Percentiles rank a stretch among this genome's conserved stretches.
phyloP scores from a whole-genome alignment of 768 basidiomycete genomes.

The Serendipita vermifera region DNA sequence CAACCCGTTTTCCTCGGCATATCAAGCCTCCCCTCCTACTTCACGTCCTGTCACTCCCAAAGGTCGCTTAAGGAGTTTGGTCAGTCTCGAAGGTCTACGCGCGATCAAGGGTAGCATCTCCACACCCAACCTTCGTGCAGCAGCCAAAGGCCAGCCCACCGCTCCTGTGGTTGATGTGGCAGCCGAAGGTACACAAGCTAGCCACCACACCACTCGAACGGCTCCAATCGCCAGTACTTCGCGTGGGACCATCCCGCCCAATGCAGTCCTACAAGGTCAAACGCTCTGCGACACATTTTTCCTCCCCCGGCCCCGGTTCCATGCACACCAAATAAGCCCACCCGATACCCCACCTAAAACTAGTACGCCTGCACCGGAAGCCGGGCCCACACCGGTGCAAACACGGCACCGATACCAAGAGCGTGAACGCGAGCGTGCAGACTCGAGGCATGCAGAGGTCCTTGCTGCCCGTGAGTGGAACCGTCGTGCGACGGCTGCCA shows the following conservation, averaged over 20 bases:
- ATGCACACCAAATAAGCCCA: conserved; percentile 16
- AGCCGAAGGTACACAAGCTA: neutral
- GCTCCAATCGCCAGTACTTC: neutral
- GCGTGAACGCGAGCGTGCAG: no score
- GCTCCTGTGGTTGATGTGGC: no score
- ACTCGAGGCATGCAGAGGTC: no score
- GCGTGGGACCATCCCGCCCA: neutral
- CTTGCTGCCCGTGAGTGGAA: no score
- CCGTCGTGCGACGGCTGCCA: neutral
- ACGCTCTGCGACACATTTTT: conserved; percentile 73
- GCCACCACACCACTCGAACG: neutral
- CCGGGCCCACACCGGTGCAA: no score
- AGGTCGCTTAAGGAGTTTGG: neutral
- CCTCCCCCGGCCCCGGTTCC: conserved; percentile 63
- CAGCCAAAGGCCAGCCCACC: conserved; percentile 11
- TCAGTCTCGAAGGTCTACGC: neutral
- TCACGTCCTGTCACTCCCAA: neutral
- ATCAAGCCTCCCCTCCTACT: neutral
- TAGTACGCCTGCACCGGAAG: no score
- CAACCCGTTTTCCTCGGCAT: neutral
- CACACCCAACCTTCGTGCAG: conserved; percentile 45
- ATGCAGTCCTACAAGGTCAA: conserved; percentile 32
- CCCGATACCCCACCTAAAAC: neutral
- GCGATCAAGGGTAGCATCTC: conserved; percentile 45
- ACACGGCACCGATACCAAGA: no score